Base-by-base conservation (phyloP, 192 early-diverging fungal genomes). In the Podila clonocystis region DNA sequence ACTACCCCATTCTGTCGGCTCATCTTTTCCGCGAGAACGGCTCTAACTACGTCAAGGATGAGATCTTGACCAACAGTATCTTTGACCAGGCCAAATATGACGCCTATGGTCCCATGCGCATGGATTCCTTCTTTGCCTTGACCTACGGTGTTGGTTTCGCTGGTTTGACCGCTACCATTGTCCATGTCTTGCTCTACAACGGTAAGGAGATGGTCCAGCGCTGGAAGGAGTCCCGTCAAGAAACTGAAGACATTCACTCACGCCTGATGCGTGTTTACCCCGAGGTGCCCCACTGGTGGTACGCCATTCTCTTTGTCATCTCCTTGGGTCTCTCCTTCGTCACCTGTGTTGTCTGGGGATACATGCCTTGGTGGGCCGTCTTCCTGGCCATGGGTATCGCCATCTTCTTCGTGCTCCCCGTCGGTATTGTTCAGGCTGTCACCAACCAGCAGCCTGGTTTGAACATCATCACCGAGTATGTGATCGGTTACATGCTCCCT, bases 381-480 rank as follows among this genome's bases (percentile, higher is more conserved):
- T 57, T 93, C 17, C 70, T 93, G 38, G 80, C 88, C 19, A 74
- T 90, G 20, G 72, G 75, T 2, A 79, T 93, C 30, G 78, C 91
- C n/a, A 55, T 88, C 30, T 67, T 95, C 26, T 93, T 91, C 62
- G 84, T 89, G 11, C 77, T 95, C 12, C 94, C 94, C 0, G 88
- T 97, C 34, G 95, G 94, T 72, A 91, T 95, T 20, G 90, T 97
- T 65, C 82, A 84, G 58, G 91, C 91, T 3, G 86, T 95, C n/a
- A 90, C 93, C 22, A 95, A 95, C 68, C 84, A 87, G 62, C 84
- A 87, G 41, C 87, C 94, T 17, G 90, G 90, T 28, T 82, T 95
- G 20, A 95, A 96, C 79, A 89, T 97, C 49, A 85, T 97, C n/a
- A 92, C 91, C 58, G 93, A 97, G 85, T 91, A 95, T 61, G 86